A percentile compares a stretch with the other conserved stretches of the same genome.
Evolutionary conservation across 139 green algal species (phyloP).

Genomic region (Coelastrella sp.): DNA sequence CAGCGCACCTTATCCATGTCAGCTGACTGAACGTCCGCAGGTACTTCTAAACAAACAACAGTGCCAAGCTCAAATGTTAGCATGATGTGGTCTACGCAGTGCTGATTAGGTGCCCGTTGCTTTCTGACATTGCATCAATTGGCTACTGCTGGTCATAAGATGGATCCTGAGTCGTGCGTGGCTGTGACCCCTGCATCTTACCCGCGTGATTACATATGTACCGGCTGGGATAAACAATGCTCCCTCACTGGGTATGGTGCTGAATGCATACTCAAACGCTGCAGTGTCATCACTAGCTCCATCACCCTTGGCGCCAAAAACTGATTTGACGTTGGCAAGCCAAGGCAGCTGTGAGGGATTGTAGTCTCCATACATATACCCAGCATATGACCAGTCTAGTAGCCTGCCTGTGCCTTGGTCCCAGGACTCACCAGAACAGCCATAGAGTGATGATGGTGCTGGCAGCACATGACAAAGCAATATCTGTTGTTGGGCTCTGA

Average conservation of each 20-base stretch:
- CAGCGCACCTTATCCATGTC: too few relatives aligned
- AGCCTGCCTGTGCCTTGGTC: conserved; percentile 9
- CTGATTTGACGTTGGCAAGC: conserved; percentile 39
- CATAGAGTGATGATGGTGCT: conserved; percentile 33
- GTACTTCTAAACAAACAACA: neutral
- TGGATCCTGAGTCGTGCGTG: neutral
- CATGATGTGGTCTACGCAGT: too few relatives aligned
- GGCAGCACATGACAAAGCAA: neutral
- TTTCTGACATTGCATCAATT: too few relatives aligned
- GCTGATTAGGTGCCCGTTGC: too few relatives aligned
- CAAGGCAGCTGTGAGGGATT: neutral
- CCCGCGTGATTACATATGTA: conserved; percentile 43
- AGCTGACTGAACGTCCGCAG: too few relatives aligned
- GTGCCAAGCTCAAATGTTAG: neutral
- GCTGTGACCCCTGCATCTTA: neutral
- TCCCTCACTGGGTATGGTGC: conserved; percentile 26
- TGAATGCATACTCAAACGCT: conserved; percentile 34
- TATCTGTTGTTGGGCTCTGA: neutral
- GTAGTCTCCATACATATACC: conserved; percentile 50
- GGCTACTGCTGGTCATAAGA: too few relatives aligned
- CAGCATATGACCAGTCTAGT: conserved; percentile 37
- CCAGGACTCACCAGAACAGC: conserved; percentile 38
- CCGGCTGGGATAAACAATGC: conserved; percentile 31
- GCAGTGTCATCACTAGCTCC: conserved; percentile 38
- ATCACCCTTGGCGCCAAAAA: conserved; percentile 37